These are phyloP conservation scores for Fusarium continuum DNA, from an alignment of 2,329 filamentous ascomycete genomes.

Conservation along the genomic window DNA sequence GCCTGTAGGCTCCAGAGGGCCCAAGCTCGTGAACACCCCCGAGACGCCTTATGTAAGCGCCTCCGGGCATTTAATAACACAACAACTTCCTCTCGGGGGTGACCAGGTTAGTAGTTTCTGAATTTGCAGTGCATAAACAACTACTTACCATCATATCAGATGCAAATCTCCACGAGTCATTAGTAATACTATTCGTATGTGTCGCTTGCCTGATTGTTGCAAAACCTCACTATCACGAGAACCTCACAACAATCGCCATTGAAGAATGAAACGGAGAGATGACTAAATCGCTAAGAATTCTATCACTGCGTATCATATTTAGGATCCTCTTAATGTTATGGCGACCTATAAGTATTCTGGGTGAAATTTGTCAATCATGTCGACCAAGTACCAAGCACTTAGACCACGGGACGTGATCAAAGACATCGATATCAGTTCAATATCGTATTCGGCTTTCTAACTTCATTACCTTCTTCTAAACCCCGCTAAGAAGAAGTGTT, in stretches of 20 bases:
- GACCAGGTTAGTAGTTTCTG: background rate
- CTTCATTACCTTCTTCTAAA: background rate
- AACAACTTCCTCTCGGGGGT: background rate
- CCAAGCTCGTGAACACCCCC: conserved; percentile 9
- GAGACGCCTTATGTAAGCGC: conserved; percentile 8
- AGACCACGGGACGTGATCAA: background rate
- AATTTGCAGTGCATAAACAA: no score
- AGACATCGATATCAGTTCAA: background rate
- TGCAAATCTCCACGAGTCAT: no score
- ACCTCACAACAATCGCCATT: background rate
- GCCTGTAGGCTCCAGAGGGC: conserved; percentile 22
- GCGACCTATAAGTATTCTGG: background rate
- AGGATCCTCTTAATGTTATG: background rate
- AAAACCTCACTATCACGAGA: background rate
- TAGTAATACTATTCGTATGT: no score
- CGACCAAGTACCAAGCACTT: background rate
- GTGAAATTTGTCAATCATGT: background rate
- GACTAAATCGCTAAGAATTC: background rate
- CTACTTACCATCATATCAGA: no score
- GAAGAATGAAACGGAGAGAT: background rate
- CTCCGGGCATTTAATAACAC: background rate
- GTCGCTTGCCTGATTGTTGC: background rate
- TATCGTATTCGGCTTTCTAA: background rate
- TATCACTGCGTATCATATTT: background rate
- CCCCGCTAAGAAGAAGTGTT: no score